Evolutionary conservation across 768 basidiomycete species (phyloP), one percentile per base, ranked within the genome.

Genomic region (Naganishia randhawae): DNA sequence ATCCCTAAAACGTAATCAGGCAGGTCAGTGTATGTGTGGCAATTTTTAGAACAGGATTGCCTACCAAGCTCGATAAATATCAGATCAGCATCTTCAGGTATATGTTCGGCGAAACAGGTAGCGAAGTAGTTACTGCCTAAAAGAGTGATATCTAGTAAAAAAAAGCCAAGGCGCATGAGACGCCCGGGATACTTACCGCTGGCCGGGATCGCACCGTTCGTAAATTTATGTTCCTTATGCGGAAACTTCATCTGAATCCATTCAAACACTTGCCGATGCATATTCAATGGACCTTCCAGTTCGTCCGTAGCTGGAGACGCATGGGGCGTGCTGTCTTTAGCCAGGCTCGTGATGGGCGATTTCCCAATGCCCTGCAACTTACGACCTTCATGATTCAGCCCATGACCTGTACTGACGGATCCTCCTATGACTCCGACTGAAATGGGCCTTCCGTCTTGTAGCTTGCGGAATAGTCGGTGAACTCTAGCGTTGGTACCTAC

Each of bases 61-160:
- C 10, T 52, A 65, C 75, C 65, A 1, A 80, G 68, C 57, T 80
- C 78, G n/a, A 77, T 67, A 3, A 78, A 31, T 17, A 77, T 72
- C 51, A 80, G 65, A 67, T 80, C 78, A n/a, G 74, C 74, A 61
- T 78, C 74, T 45, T 75, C 72, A 0, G 73, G 72, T 14, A 80
- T 72, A 65, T 78, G 77, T 63, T 80, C 76, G 14, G 69, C 68
- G 53, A 75, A 78, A 54, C 78, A 80, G 11, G 73, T 52, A 25
- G 73, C 71, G 54, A 78, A 77, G 65, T 78, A 78, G 16, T 73
- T 69, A 39, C 70, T 55, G 17, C 45, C 65, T 66, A 19, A 13
- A 32, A 27, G 19, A 19, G 27, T 42, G 35, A n/a, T 11, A 11
- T 22, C 19, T 3, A 22, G 45, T 48, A 42, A 25, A 10, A 27